These are phyloP conservation scores for Pezicula radicicola DNA, from an alignment of 2,329 filamentous ascomycete species.

Conservation along the genomic window DNA sequence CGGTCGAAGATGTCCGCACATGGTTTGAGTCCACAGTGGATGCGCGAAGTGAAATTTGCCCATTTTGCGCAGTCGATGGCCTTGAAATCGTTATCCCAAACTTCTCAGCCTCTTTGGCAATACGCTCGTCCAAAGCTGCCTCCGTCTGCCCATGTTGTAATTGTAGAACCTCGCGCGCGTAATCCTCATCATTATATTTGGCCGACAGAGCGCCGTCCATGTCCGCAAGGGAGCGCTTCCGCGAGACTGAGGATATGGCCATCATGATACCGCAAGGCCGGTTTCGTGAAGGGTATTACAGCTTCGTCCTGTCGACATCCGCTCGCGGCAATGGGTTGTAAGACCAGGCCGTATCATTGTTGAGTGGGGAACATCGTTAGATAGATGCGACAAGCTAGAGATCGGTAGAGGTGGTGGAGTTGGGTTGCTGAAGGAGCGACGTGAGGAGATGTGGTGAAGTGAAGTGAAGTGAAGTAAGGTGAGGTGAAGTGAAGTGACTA, in stretches of 20 bases:
- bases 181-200: slow-evolving; percentile 25
- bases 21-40: slow-evolving; percentile 20
- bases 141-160: slow-evolving; percentile 22
- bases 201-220: slow-evolving; percentile 9
- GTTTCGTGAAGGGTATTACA: no score
- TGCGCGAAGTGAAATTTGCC: slow-evolving; percentile 17
- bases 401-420: no score
- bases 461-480: no score
- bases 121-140: slow-evolving; percentile 16
- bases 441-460: no score
- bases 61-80: slow-evolving; percentile 11
- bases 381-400: no score
- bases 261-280: slow-evolving; percentile 11
- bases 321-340: no score
- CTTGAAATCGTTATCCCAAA: slow-evolving; percentile 23
- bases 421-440: no score
- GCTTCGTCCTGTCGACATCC: no score
- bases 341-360: no score
- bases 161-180: slow-evolving; percentile 25
- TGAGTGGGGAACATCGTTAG: no score
- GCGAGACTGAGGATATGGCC: slow-evolving; percentile 7
- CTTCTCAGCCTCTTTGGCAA: slow-evolving; percentile 22
- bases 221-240: slow-evolving; percentile 18
- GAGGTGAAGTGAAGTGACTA: no score
- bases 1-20: slow-evolving; percentile 21